Conservation (phyloP, 163 green algal genomes). For the Chloromonas sp. region DNA sequence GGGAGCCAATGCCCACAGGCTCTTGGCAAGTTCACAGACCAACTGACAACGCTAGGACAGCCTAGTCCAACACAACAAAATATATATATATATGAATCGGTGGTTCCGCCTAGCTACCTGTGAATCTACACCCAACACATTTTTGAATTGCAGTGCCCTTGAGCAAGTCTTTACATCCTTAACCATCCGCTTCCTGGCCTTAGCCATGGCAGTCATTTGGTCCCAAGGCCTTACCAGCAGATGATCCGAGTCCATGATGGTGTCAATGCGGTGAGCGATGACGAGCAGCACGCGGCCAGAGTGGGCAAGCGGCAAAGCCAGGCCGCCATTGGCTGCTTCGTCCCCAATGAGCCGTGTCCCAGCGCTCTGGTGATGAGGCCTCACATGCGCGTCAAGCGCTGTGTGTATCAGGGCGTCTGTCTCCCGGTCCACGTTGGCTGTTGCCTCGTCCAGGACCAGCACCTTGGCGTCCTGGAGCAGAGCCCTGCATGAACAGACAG, state of each 20-base stretch:
- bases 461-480: conserved; percentile 19
- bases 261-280: conserved; percentile 71
- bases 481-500: conserved; percentile 5
- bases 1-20: no score
- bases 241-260: conserved; percentile 63
- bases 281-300: conserved; percentile 40
- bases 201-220: background rate
- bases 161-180: background rate
- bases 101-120: background rate
- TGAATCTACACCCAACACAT: background rate
- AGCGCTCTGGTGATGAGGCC: no score
- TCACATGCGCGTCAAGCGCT: background rate
- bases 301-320: background rate
- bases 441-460: conserved; percentile 30
- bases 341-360: no score
- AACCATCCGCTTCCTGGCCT: background rate
- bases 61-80: background rate
- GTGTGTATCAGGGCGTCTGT: conserved; percentile 28
- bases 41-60: no score
- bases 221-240: conserved; percentile 32
- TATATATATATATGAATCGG: background rate
- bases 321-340: no score
- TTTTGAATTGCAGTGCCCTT: background rate
- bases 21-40: no score
- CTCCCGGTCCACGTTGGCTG: conserved; percentile 27